Evolutionary conservation across 176 grass and related monocot genomes (phyloP).

Genomic region (Juncus inflexus): DNA sequence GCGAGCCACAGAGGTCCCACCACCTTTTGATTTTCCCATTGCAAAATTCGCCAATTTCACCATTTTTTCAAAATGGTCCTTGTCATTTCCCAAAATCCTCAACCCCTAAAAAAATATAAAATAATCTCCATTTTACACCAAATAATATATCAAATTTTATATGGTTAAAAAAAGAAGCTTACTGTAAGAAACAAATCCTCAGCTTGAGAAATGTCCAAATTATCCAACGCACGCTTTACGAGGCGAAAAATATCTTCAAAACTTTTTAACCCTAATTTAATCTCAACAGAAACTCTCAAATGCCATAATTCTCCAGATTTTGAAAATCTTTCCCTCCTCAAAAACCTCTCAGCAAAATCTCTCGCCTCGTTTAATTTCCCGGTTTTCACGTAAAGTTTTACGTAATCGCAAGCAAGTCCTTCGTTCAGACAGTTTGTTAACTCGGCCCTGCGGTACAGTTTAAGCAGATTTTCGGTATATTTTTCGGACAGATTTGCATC

Average conservation of each 20-base stretch:
- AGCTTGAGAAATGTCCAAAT: slow-evolving; percentile 46
- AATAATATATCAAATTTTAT: background rate
- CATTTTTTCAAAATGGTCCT: slow-evolving; percentile 53
- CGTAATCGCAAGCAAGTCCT: slow-evolving; percentile 66
- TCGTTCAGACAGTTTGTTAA: slow-evolving; percentile 50
- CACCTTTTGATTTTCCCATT: slow-evolving; percentile 47
- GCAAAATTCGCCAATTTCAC: slow-evolving; percentile 48
- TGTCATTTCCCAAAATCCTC: slow-evolving; percentile 66
- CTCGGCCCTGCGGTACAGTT: slow-evolving; percentile 69
- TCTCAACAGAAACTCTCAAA: slow-evolving; percentile 68
- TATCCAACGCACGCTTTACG: slow-evolving; percentile 44
- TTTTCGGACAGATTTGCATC: slow-evolving; percentile 27
- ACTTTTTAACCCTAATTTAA: slow-evolving; percentile 51
- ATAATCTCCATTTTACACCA: slow-evolving; percentile 1
- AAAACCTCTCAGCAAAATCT: slow-evolving; percentile 64
- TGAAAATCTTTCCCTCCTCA: slow-evolving; percentile 47
- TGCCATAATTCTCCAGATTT: slow-evolving; percentile 53
- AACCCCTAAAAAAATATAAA: slow-evolving; percentile 45
- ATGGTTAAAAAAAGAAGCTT: slow-evolving; percentile 32
- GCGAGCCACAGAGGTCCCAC: slow-evolving; percentile 47
- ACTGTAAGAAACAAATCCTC: slow-evolving; percentile 79
- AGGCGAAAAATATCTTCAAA: slow-evolving; percentile 57
- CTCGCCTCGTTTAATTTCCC: slow-evolving; percentile 68
- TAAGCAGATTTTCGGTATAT: slow-evolving; percentile 36
- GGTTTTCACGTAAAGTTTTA: slow-evolving; percentile 52